Evolutionary conservation across 306 rosid species (phyloP).

Genomic region (Luffa aegyptiaca): DNA sequence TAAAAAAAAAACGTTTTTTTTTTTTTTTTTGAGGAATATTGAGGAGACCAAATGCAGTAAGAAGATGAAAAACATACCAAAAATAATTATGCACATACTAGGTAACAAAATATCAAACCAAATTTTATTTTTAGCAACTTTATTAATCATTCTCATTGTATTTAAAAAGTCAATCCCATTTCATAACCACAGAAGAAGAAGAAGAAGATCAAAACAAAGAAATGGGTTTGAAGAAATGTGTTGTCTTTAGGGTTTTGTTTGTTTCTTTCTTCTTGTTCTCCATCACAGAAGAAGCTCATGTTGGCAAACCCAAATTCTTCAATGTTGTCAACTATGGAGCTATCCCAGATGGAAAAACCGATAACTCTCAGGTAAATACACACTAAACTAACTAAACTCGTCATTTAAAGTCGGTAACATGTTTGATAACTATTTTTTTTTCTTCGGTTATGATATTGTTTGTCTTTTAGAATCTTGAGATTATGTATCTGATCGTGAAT

Average conservation of each 20-base stretch:
- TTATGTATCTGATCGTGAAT: too few relatives aligned
- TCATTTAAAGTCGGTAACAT: background rate
- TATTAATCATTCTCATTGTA: background rate
- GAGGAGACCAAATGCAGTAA: background rate
- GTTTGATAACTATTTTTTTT: background rate
- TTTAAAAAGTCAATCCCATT: background rate
- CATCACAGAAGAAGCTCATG: slow-evolving; percentile 5
- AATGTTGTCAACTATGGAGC: slow-evolving; percentile 24
- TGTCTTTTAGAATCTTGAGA: too few relatives aligned
- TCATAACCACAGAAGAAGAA: background rate
- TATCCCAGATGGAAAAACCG: slow-evolving; percentile 15
- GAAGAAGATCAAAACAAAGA: background rate
- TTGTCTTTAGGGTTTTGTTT: background rate
- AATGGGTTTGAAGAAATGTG: background rate
- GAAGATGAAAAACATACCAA: background rate
- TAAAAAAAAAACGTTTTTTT: background rate
- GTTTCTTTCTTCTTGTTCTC: slow-evolving; percentile 6
- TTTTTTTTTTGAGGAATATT: background rate
- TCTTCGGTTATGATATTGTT: too few relatives aligned
- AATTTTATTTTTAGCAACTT: background rate
- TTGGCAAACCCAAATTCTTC: slow-evolving; percentile 6
- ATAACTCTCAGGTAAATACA: slow-evolving; percentile 17
- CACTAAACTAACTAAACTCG: background rate
- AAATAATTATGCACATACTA: background rate
- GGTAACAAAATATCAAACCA: background rate